These are phyloP conservation scores for Alternaria triticina DNA, from an alignment of 2,329 filamentous ascomycete species.

Conservation along the genomic window DNA sequence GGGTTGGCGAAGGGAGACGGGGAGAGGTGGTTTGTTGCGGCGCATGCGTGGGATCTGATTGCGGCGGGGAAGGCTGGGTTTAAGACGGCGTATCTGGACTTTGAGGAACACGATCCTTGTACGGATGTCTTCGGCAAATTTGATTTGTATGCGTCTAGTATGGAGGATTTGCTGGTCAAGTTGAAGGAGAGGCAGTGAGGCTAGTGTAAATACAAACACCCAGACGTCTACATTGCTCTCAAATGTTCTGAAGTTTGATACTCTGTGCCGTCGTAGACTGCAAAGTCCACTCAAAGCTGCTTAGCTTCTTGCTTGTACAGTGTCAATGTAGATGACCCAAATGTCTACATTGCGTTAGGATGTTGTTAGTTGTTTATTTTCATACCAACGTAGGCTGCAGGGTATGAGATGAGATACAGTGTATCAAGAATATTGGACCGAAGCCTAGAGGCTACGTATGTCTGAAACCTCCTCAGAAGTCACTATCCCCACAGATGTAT, in stretches of 20 bases:
- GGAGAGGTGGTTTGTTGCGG: slow-evolving; percentile 34
- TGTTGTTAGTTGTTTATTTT: not conserved
- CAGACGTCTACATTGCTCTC: not conserved
- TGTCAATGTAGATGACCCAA: not conserved
- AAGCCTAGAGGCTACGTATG: not conserved
- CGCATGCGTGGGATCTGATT: slow-evolving; percentile 34
- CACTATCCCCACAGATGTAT: not conserved
- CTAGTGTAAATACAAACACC: not conserved
- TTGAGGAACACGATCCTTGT: slow-evolving; percentile 32
- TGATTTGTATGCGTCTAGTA: slow-evolving; percentile 32
- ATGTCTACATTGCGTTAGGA: not conserved
- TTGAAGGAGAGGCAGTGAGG: slow-evolving; percentile 13
- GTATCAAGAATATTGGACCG: not conserved
- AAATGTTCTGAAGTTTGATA: not conserved
- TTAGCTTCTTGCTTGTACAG: no score
- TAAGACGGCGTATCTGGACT: slow-evolving; percentile 33
- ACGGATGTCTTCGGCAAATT: slow-evolving; percentile 33
- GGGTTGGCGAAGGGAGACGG: slow-evolving; percentile 11
- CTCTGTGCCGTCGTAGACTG: not conserved
- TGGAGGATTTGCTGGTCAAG: slow-evolving; percentile 28
- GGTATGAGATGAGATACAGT: not conserved
- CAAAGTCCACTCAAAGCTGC: not conserved
- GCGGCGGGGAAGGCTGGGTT: slow-evolving; percentile 29
- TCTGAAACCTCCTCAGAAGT: not conserved
- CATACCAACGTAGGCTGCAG: not conserved